A percentile compares a stretch with the other conserved stretches of the same genome.
Evolutionary conservation across 2,329 filamentous ascomycete species (phyloP).

Genomic region (Talaromyces funiculosus): DNA sequence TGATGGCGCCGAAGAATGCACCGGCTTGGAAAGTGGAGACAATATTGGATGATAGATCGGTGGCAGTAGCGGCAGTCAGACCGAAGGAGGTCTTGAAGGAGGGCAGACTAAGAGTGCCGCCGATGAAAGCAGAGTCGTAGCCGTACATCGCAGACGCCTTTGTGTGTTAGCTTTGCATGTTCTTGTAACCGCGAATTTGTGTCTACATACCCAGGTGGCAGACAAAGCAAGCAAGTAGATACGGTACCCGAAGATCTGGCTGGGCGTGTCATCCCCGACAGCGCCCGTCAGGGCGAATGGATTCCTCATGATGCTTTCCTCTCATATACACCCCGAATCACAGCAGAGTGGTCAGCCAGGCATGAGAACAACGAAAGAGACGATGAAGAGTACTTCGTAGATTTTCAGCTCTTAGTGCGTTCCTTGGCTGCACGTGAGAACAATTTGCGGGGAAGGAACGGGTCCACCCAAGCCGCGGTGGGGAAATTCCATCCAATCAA

Average conservation of each 20-base stretch:
- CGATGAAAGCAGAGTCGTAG: slow-evolving; percentile 12
- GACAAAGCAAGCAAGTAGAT: slow-evolving; percentile 3
- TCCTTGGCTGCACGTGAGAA: neutral
- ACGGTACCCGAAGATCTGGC: slow-evolving; percentile 2
- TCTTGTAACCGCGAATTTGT: too few species aligned
- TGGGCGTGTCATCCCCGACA: neutral
- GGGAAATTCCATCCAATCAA: neutral
- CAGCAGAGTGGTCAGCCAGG: neutral
- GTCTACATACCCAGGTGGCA: slow-evolving; percentile 1
- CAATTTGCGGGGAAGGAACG: neutral
- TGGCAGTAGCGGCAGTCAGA: neutral
- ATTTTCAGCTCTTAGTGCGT: too few species aligned
- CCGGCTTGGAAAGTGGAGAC: slow-evolving; percentile 11
- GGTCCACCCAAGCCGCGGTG: neutral
- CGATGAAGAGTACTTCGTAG: neutral
- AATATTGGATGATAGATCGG: slow-evolving; percentile 5
- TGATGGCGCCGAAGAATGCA: slow-evolving; percentile 9
- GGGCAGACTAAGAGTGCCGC: slow-evolving; percentile 5
- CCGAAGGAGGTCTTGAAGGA: slow-evolving; percentile 8
- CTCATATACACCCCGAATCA: too few species aligned
- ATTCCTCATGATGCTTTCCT: slow-evolving; percentile 5
- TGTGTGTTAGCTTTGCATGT: neutral
- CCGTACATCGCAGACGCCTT: slow-evolving; percentile 10
- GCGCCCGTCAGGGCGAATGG: slow-evolving; percentile 4
- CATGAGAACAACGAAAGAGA: neutral